Evolutionary conservation across 1,284 basidiomycete species (phyloP), one percentile per base, ranked within the genome.

Genomic region (Anthracocystis panici-leucophaei): DNA sequence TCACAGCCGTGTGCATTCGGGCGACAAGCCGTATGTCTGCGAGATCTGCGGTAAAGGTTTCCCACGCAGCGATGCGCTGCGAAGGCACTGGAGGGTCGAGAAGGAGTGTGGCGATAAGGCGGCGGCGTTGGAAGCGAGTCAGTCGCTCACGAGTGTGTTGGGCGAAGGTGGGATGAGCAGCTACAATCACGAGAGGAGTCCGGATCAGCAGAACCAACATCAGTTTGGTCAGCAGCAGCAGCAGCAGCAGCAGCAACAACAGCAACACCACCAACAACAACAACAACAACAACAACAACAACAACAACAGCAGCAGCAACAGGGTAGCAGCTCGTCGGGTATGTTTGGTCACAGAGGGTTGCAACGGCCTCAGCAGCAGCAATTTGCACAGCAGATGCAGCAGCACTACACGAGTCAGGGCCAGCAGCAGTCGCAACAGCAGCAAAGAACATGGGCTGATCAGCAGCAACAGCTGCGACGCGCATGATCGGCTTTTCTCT

Each of bases 1-100:
- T 23, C 83, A 84, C 58, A 79, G 82, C 20, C 75, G 83, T 10
- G 82, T 84, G 2, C 83, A 84, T 49, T 82, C 81, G 18, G 83
- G 83, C 41, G 83, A 85, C 63, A 82, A 82, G 61, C 83, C 83
- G 18, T 85, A 85, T 56, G 67, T 84, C 2, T 85, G 83, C 65
- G 73, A 81, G 31, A 78, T 77, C 41, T 85, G 83, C 68, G 71
- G 79, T 18, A 82, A 82, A 50, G 83, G 81, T 9, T 85, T 85
- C 58, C 83, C 83, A 1, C 64, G 83, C 16, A 82, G 78, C 50
- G 83, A 85, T 56, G 83, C 83, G 21, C 52, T 85, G 25, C 75
- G 83, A 16, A 67, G 83, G 25, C 83, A 85, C 46, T 84, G 83
- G 81, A 68, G 78, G 41, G 79, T 82, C 18, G 79, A 82, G 55